Base-by-base conservation (phyloP, 305 asterid species). In the Fraxinus albicans region DNA sequence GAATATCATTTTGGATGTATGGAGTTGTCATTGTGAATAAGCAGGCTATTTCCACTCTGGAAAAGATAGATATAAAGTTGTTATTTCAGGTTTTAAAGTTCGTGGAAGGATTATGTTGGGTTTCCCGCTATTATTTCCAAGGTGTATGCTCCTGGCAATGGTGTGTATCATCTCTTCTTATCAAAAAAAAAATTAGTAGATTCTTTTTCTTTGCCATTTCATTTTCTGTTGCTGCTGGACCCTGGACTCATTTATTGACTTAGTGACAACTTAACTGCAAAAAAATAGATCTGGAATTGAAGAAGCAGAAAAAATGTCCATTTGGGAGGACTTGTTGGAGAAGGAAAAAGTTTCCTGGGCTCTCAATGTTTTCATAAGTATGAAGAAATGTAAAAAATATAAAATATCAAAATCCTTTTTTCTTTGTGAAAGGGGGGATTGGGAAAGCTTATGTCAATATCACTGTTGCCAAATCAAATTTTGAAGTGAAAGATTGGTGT, bases 91-190 rank as follows among this genome's bases (percentile, higher is more conserved):
- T 95, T 76, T 88, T 87, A 88, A 94, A 93, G 88, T 97, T 87
- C 83, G 97, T 97, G 84, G 99, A 94, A 89, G 98, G 98, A 33
- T 86, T 95, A 83, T 97, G 99, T 82, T 96, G 98, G 98, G 94
- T 94, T 88, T 93, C 97, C 94, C 97, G 96, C 89, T 95, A 97
- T 89, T 97, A 97, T 89, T 96, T 90, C 90, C 97, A 97, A 91
- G 99, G 98, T 83, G 99, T 97, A 86, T 92, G 98, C 93, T 97
- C 99, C 8, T 97, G 99, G 99, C 95, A 85, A 84, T 97, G 99
- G 98, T 97, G 86, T 79, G 97, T 90, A 77, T 78, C 81, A 8
- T 84, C 44, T 83, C 65, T 75, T 40, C 80, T 79, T 67, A n/a
- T 13, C 35, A 69, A 63, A 53, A 73, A 42, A 40, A 50, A 53